These are phyloP conservation scores for Lojkania enalia DNA, from an alignment of 2,329 filamentous ascomycete genomes.

Conservation along the genomic window DNA sequence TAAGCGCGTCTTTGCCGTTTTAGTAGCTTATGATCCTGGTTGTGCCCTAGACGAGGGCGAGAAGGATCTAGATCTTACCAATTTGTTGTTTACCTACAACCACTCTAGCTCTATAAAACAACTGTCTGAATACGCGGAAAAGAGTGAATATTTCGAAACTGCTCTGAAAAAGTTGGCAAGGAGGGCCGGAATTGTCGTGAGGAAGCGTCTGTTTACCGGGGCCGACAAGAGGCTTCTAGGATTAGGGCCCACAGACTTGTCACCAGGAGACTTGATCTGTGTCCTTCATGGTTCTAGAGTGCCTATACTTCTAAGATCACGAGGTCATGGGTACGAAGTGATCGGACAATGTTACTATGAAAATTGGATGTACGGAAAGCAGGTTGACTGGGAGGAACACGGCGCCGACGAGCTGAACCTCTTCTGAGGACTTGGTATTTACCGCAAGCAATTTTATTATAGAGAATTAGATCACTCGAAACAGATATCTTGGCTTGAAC, in stretches of 20 bases:
- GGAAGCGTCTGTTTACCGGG: not conserved
- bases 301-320: not conserved
- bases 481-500: too few relatives aligned
- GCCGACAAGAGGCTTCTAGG: not conserved
- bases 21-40: not conserved
- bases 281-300: not conserved
- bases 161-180: not conserved
- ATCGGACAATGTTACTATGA: not conserved
- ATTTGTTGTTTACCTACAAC: not conserved
- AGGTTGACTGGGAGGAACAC: not conserved
- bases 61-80: not conserved
- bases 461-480: too few relatives aligned
- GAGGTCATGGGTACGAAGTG: not conserved
- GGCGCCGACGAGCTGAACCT: too few relatives aligned
- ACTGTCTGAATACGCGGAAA: not conserved
- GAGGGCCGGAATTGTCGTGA: not conserved
- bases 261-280: not conserved
- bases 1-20: not conserved
- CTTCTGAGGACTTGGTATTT: too few relatives aligned
- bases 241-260: not conserved
- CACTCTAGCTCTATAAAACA: not conserved
- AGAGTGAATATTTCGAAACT: not conserved
- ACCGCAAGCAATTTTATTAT: too few relatives aligned
- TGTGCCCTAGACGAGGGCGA: not conserved
- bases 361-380: not conserved